Base-by-base conservation (phyloP, 805 yeast species). In the Nakazawaea wickerhamii region DNA sequence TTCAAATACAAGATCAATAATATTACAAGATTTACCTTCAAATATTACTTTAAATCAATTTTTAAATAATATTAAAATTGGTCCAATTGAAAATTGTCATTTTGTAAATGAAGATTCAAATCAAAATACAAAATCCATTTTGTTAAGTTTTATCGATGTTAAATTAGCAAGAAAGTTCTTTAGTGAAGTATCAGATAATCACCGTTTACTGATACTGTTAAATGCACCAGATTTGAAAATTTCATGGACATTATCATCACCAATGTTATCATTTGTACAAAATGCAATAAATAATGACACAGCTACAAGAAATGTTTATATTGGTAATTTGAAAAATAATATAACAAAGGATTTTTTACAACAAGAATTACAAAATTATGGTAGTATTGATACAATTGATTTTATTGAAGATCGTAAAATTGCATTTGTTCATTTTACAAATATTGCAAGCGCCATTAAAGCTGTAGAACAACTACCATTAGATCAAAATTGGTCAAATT, bases 21-120 rank as follows among this genome's bases (percentile, higher is more conserved):
- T 59, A 6, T 36, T 60, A 15, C 40, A 50, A 25, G 48, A 49
- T 31, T 40, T 60, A 4, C 51, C 54, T 18, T 26, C 44, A 5
- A 36, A 40, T 1, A 26, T 52, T 2, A 26, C 58, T 7, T 42
- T 55, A 18, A 45, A 51, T 10, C 61, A 64, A 17, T 55, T 75
- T 14, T 55, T 77, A 33, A 68, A 75, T 36, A 58, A 63, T 25
- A 65, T 81, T 8, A 74, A 73, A 33, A 68, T 56, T 54, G 86
- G 84, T 3, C 84, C 86, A 1, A 68, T 82, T 27, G 89, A 82
- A 55, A 75, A 74, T 50, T 68, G 78, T 47, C 68, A 70, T 42
- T 55, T 75, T 44, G 57, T 67, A 44, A 52, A 50, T 14, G 60
- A 56, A 14, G 54, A 55, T 2, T n/a, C 45, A 2, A n/a, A n/a